Percentiles rank a stretch among this genome's conserved stretches.
phyloP scores from a whole-genome alignment of 1,284 basidiomycete genomes.

The Heterobasidion irregulare region DNA sequence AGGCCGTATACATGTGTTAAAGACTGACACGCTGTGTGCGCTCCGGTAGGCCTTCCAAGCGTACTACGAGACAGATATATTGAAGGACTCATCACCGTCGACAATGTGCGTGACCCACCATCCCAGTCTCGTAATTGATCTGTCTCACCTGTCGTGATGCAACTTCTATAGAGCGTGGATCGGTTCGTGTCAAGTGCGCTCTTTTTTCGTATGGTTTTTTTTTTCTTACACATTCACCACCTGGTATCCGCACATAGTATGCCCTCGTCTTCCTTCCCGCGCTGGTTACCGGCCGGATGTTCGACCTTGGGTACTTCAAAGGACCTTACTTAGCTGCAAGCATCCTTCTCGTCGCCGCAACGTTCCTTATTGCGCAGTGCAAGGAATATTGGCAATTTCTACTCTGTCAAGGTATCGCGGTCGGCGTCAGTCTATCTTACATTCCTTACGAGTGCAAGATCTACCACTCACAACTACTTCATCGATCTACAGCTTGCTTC shows the following conservation, averaged over 20 bases:
- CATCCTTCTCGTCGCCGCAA: constrained; percentile 30
- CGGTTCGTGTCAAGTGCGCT: constrained; percentile 54
- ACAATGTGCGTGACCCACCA: constrained; percentile 24
- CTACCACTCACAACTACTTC: background rate
- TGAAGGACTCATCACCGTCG: constrained; percentile 31
- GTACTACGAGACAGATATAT: constrained; percentile 29
- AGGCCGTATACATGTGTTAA: background rate
- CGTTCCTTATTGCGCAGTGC: constrained; percentile 43
- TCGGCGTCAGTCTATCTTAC: constrained; percentile 24
- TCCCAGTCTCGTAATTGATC: too few species aligned
- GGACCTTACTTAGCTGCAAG: constrained; percentile 29
- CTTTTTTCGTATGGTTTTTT: too few species aligned
- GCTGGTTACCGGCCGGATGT: constrained; percentile 42
- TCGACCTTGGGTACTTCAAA: constrained; percentile 44
- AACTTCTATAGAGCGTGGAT: constrained; percentile 45
- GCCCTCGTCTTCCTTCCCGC: constrained; percentile 38
- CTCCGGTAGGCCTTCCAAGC: constrained; percentile 32
- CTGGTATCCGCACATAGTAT: constrained; percentile 20
- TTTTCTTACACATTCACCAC: background rate
- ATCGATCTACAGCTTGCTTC: constrained; percentile 17
- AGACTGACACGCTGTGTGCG: background rate
- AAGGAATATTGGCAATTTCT: constrained; percentile 45
- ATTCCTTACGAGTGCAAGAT: constrained; percentile 10
- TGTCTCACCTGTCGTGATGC: too few species aligned
- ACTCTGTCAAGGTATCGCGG: constrained; percentile 37